Base-by-base conservation (phyloP, 305 asterid genomes). In the Fraxinus paxiana region DNA sequence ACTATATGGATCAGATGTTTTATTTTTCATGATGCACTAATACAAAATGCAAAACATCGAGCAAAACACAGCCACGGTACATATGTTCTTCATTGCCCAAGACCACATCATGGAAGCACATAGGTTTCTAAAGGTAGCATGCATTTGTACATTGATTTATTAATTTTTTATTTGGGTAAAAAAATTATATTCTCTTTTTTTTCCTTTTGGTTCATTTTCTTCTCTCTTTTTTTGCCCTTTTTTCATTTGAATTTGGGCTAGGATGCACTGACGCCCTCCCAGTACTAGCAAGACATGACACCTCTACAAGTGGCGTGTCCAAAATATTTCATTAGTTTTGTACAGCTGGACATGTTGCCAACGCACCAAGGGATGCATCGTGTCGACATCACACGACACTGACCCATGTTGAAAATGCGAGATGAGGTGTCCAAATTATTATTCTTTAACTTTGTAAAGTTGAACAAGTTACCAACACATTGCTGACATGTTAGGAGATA, bases 1-100 rank as follows among this genome's bases (percentile, higher is more conserved):
- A 61, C 33, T 3, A n/a, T 61, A 61, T 61, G 33, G 56, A 61
- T 77, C 43, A 78, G 46, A 63, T 73, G 33, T 59, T 80, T 4
- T 6, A 69, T 77, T 82, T 75, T 35, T 41, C 59, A 15, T 8
- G 77, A 33, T 18, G 80, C 71, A 22, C 71, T 61, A 61, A 61
- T 61, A 61, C n/a, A 20, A 61, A 61, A 65, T 65, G 73, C 37
- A 28, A 18, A 12, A 4, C 7, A 20, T 59, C 4, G 30, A 59
- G 13, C 69, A 20, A 20, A 18, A 59, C 28, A 17, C 3, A 59
- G 69, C 69, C 30, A 18, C 13, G 3, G 12, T 2, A 20, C 30
- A 18, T 24, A 59, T 20, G 26, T 17, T 59, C 30, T 59, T 7
- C 5, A 3, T 59, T 59, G 15, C 69, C 69, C 69, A 46, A 13